Conservation (phyloP, 2,329 filamentous ascomycete species). For the Aspergillus clavatus region DNA sequence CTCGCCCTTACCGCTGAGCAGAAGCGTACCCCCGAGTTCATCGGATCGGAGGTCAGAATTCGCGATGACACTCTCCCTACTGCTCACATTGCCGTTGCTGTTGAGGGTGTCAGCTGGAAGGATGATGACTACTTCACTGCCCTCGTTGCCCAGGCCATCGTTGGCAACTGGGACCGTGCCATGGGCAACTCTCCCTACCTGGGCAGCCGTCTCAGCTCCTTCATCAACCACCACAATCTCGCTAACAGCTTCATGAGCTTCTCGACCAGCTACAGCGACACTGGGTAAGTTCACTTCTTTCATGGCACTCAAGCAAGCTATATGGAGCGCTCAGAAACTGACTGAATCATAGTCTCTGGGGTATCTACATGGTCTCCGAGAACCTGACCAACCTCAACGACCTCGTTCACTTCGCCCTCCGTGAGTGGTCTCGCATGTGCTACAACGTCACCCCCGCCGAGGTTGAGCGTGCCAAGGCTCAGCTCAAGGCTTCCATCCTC, state of each 20-base stretch:
- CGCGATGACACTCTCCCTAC: constrained; percentile 94
- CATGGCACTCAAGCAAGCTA: no score
- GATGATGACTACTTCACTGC: constrained; percentile 99
- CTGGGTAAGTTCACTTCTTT: constrained; percentile 68
- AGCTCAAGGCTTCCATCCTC: constrained; percentile 97
- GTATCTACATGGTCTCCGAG: constrained; percentile 96
- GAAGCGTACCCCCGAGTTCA: constrained; percentile 88
- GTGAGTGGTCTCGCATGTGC: constrained; percentile 95
- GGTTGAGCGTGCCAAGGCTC: constrained; percentile 96
- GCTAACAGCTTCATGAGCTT: constrained; percentile 99
- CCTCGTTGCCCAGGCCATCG: constrained; percentile 94
- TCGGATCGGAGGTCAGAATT: constrained; percentile 92
- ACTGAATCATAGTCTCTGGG: constrained; percentile 71
- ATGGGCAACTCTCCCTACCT: constrained; percentile 97
- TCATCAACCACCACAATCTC: constrained; percentile 88
- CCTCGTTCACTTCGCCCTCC: constrained; percentile 95
- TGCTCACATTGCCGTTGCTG: constrained; percentile 95
- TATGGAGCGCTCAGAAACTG: constrained; percentile 9
- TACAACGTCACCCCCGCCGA: constrained; percentile 83
- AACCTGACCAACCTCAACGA: constrained; percentile 84
- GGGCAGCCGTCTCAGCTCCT: constrained; percentile 94
- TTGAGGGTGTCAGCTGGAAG: constrained; percentile 99
- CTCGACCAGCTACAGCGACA: constrained; percentile 98
- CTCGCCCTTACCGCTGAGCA: constrained; percentile 65
- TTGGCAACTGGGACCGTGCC: constrained; percentile 99